Base-by-base conservation (phyloP, 768 basidiomycete genomes). In the Suillus subaureus region DNA sequence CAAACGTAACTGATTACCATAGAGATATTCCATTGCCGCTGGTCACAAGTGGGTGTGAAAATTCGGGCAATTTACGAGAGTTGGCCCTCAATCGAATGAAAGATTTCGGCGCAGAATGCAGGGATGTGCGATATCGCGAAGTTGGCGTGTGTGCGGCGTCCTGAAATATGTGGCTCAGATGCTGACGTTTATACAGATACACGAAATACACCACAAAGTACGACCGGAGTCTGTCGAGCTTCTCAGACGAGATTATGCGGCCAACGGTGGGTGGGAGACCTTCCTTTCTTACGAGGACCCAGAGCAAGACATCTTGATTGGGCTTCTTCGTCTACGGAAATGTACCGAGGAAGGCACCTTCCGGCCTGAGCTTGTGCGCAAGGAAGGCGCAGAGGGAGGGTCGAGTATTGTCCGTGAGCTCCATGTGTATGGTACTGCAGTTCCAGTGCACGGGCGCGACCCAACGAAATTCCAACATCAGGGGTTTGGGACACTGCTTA, bases 231-330 rank as follows among this genome's bases (percentile, higher is more conserved):
- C 93, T 18, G 92, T 97, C 61, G 97, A 99, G 77, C 89, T 99
- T 5, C 88, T 99, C 40, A 87, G 97, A 65, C 85, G 97, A 47
- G 97, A 99, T 75, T 99, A 99, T 77, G 82, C 92, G 4, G 97
- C 97, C 37, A 99, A 99, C 73, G 97, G 96, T 7, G 96, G 97
- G 55, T 99, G 97, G 97, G 97, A 99, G 80, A 99, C 97, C 2
- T 99, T 99, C 86, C 80, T 99, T 6, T 97, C 96, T 35, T 99
- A 99, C 74, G 97, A 99, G 79, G 97, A 99, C 76, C 97, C 97
- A 7, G 95, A 96, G 78, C 88, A 87, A 62, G 97, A 99, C 72
- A 99, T 99, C 76, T 88, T 99, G 54, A 89, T 99, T 66, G 97
- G 97, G 26, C 80, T 99, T 35, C 83, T 99, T 45, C 87, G 97